Evolutionary conservation across 2,329 filamentous ascomycete species (phyloP).

Genomic region (Chaetomium globosum): DNA sequence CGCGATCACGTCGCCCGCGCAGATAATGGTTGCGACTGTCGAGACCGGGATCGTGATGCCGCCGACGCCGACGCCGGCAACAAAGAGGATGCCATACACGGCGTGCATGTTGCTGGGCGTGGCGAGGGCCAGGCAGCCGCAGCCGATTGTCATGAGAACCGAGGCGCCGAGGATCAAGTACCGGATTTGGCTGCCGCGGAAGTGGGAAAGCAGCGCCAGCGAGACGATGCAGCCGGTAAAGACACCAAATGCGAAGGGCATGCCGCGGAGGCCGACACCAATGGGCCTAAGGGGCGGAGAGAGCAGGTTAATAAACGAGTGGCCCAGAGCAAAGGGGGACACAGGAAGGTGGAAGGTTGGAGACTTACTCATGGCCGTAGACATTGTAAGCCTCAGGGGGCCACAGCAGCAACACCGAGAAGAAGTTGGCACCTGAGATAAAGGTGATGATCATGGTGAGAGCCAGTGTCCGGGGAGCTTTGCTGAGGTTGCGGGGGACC

Average conservation of each 20-base stretch:
- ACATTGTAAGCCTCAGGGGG: conserved; percentile 66
- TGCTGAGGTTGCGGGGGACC: conserved; percentile 46
- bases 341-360: neutral
- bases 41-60: conserved; percentile 69
- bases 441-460: conserved; percentile 61
- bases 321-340: neutral
- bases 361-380: conserved; percentile 59
- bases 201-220: conserved; percentile 58
- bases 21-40: conserved; percentile 70
- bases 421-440: conserved; percentile 62
- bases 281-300: conserved; percentile 46
- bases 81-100: conserved; percentile 60
- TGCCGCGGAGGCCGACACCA: conserved; percentile 63
- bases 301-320: neutral
- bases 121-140: conserved; percentile 56
- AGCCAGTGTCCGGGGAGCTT: conserved; percentile 53
- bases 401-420: conserved; percentile 62
- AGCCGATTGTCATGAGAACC: conserved; percentile 66
- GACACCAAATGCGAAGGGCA: conserved; percentile 67
- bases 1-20: conserved; percentile 69
- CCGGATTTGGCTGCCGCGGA: conserved; percentile 59
- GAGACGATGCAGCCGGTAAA: conserved; percentile 62
- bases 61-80: conserved; percentile 67
- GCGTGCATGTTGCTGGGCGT: conserved; percentile 55
- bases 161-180: conserved; percentile 62